Conservation (phyloP, 257 asterid genomes). For the Penstemon barbatus region DNA sequence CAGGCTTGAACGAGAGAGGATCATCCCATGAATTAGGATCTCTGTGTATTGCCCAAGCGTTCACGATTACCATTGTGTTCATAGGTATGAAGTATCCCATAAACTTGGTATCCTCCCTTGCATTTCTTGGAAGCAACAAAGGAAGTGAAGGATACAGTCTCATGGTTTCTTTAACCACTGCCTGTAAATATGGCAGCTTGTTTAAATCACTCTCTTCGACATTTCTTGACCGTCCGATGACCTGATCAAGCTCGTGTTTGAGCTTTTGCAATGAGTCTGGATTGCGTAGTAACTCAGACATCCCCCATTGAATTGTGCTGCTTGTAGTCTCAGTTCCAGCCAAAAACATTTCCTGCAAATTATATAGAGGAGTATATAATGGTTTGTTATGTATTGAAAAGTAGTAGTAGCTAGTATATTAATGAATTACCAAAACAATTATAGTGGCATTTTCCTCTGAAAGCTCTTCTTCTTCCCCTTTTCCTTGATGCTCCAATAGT, state of each 20-base stretch:
- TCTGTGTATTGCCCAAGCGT: slow-evolving; percentile 39
- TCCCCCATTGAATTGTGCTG: slow-evolving; percentile 28
- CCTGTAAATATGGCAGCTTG: slow-evolving; percentile 24
- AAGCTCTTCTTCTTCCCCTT: slow-evolving; percentile 34
- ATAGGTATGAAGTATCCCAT: slow-evolving; percentile 30
- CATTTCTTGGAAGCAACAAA: slow-evolving; percentile 27
- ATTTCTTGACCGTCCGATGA: slow-evolving; percentile 17
- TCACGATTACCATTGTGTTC: slow-evolving; percentile 29
- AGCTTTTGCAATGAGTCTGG: slow-evolving; percentile 18
- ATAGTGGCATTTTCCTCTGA: slow-evolving; percentile 36
- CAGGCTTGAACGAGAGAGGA: slow-evolving; percentile 34
- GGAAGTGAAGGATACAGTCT: slow-evolving; percentile 34
- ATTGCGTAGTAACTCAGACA: slow-evolving; percentile 31
- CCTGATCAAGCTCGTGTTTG: slow-evolving; percentile 24
- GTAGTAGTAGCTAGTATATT: too few species aligned
- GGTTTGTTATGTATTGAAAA: too few species aligned
- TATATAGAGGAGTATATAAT: neutral
- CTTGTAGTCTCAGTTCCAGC: slow-evolving; percentile 36
- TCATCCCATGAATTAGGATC: slow-evolving; percentile 39
- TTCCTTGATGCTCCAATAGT: slow-evolving; percentile 33
- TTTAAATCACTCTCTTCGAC: slow-evolving; percentile 28
- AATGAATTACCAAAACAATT: slow-evolving; percentile 35
- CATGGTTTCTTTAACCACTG: slow-evolving; percentile 36
- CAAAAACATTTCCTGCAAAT: slow-evolving; percentile 28
- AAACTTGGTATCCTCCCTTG: slow-evolving; percentile 26